Conservation (phyloP, 2,329 filamentous ascomycete genomes). For the Verticillium albo-atrum region DNA sequence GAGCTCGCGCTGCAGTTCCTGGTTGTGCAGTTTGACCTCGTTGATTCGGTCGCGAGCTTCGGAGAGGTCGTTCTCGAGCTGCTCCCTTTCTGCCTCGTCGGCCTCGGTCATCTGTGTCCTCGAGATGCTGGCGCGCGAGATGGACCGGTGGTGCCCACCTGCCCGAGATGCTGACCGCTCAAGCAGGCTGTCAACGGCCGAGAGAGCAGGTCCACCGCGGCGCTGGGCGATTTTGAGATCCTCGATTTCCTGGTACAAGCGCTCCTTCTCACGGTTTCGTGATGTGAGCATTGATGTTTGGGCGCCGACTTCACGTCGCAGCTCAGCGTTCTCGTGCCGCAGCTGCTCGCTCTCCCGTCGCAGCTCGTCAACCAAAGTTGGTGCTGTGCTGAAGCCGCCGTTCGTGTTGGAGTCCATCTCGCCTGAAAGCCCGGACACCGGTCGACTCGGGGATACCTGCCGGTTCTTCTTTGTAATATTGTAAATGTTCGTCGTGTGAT, state of each 20-base stretch:
- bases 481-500: slow-evolving; percentile 63
- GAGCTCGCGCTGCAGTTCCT: slow-evolving; percentile 79
- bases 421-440: slow-evolving; percentile 44
- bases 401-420: slow-evolving; percentile 47
- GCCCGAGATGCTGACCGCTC: slow-evolving; percentile 91
- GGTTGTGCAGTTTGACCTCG: slow-evolving; percentile 80
- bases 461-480: slow-evolving; percentile 55
- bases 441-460: slow-evolving; percentile 43
- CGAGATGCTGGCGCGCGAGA: slow-evolving; percentile 70
- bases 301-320: slow-evolving; percentile 87
- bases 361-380: slow-evolving; percentile 72
- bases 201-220: slow-evolving; percentile 57
- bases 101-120: slow-evolving; percentile 51
- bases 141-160: slow-evolving; percentile 62
- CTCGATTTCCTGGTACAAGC: slow-evolving; percentile 94
- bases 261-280: slow-evolving; percentile 89
- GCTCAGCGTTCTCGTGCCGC: slow-evolving; percentile 85
- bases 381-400: slow-evolving; percentile 52
- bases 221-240: slow-evolving; percentile 87
- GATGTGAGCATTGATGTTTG: slow-evolving; percentile 98
- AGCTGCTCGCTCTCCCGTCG: slow-evolving; percentile 67
- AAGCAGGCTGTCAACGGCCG: slow-evolving; percentile 81
- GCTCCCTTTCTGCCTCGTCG: slow-evolving; percentile 78
- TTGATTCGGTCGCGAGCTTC: slow-evolving; percentile 83
- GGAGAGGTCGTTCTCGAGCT: slow-evolving; percentile 78